Evolutionary conservation across 495 filamentous ascomycete genomes (phyloP).

Genomic region (Xylaria castorea): DNA sequence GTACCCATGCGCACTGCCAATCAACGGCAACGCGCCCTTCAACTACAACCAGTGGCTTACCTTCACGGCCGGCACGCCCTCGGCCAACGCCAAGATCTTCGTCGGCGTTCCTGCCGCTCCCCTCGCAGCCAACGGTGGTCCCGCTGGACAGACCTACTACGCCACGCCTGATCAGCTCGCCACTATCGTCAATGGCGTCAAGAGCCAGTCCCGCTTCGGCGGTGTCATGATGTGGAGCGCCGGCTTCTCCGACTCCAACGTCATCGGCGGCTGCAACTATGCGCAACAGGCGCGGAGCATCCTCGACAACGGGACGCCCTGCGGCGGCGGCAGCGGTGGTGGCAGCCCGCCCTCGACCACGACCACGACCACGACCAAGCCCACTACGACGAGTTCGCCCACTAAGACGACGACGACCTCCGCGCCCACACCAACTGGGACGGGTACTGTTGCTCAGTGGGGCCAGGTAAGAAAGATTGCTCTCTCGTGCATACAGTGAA

Average conservation of each 20-base stretch:
- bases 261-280: constrained; percentile 51
- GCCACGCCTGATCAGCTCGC: constrained; percentile 48
- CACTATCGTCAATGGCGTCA: constrained; percentile 41
- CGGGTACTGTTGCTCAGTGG: constrained; percentile 32
- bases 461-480: constrained; percentile 29
- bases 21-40: constrained; percentile 43
- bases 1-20: constrained; percentile 40
- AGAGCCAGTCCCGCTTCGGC: constrained; percentile 51
- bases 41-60: constrained; percentile 56
- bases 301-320: constrained; percentile 34
- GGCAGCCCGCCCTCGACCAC: not conserved
- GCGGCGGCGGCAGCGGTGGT: constrained; percentile 22
- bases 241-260: constrained; percentile 51
- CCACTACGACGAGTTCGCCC: not conserved
- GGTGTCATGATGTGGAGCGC: constrained; percentile 64
- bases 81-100: constrained; percentile 53
- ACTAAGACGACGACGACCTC: constrained; percentile 5
- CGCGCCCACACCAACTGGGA: constrained; percentile 15
- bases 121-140: constrained; percentile 48
- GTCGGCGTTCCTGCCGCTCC: constrained; percentile 55
- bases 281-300: constrained; percentile 47
- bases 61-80: constrained; percentile 48
- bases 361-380: not conserved
- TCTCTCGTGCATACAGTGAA: not conserved
- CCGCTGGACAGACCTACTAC: constrained; percentile 52